These are phyloP conservation scores for Murraya koenigii DNA, from an alignment of 345 rosid genomes.

Conservation along the genomic window DNA sequence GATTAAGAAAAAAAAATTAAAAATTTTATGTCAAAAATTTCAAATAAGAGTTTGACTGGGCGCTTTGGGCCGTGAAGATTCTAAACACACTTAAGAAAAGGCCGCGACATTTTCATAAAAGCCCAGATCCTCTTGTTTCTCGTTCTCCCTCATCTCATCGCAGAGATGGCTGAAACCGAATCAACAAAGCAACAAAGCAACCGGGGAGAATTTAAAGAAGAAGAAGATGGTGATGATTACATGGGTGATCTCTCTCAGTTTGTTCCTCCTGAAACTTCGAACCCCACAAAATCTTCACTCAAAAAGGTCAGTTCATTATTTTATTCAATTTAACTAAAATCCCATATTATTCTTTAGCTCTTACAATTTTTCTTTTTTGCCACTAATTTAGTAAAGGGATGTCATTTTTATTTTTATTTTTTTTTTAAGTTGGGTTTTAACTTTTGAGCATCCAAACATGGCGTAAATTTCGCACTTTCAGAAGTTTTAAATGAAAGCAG, in stretches of 20 bases:
- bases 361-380: neutral
- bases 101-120: neutral
- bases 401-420: neutral
- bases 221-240: constrained; percentile 67
- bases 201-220: constrained; percentile 34
- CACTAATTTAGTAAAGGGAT: no score
- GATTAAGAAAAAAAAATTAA: no score
- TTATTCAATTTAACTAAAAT: neutral
- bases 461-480: neutral
- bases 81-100: neutral
- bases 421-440: neutral
- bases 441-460: neutral
- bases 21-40: no score
- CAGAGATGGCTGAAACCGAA: constrained; percentile 12
- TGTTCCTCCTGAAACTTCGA: constrained; percentile 49
- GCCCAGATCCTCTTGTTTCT: neutral
- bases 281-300: constrained; percentile 32
- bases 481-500: no score
- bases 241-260: constrained; percentile 88
- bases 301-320: constrained; percentile 37
- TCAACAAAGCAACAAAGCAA: constrained; percentile 8
- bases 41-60: neutral
- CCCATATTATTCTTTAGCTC: neutral
- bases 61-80: neutral
- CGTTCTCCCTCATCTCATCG: no score